phyloP scores from a whole-genome alignment of 768 basidiomycete species.

The Brasilioporus rufonigricans region DNA sequence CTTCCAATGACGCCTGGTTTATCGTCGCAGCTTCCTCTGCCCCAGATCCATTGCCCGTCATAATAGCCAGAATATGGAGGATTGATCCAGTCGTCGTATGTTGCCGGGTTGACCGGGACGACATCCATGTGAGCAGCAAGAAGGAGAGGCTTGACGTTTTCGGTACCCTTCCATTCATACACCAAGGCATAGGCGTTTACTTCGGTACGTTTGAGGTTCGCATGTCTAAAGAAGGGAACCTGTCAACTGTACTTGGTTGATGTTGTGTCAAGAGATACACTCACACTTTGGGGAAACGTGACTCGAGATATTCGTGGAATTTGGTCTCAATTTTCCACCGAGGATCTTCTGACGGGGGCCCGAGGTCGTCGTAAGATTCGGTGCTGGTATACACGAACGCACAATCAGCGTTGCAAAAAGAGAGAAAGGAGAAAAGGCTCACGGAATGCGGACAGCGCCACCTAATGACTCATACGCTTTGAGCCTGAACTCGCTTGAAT shows the following conservation, averaged over 20 bases:
- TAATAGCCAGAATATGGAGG: slow-evolving; percentile 51
- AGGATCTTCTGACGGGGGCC: slow-evolving; percentile 45
- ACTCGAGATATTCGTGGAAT: slow-evolving; percentile 27
- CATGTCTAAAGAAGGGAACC: slow-evolving; percentile 37
- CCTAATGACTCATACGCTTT: slow-evolving; percentile 33
- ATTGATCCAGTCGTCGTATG: slow-evolving; percentile 43
- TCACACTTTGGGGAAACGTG: slow-evolving; percentile 62
- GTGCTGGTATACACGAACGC: slow-evolving; percentile 38
- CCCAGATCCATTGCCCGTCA: slow-evolving; percentile 46
- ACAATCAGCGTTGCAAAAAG: not conserved
- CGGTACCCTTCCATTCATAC: slow-evolving; percentile 56
- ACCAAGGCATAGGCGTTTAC: slow-evolving; percentile 64
- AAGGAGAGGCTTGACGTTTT: slow-evolving; percentile 54
- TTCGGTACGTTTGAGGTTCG: slow-evolving; percentile 46
- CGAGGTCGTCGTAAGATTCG: slow-evolving; percentile 52
- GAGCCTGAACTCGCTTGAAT: slow-evolving; percentile 24
- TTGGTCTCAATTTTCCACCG: slow-evolving; percentile 35
- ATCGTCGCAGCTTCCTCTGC: slow-evolving; percentile 46
- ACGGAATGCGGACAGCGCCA: slow-evolving; percentile 37
- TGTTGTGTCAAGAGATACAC: slow-evolving; percentile 14
- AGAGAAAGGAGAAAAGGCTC: not conserved
- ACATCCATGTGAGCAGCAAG: slow-evolving; percentile 51
- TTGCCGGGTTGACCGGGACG: slow-evolving; percentile 48
- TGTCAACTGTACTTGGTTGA: not conserved
- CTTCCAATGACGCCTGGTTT: slow-evolving; percentile 38